These are phyloP conservation scores for Metroxylon sagu DNA, from an alignment of 176 grass and related monocot species.

Conservation along the genomic window DNA sequence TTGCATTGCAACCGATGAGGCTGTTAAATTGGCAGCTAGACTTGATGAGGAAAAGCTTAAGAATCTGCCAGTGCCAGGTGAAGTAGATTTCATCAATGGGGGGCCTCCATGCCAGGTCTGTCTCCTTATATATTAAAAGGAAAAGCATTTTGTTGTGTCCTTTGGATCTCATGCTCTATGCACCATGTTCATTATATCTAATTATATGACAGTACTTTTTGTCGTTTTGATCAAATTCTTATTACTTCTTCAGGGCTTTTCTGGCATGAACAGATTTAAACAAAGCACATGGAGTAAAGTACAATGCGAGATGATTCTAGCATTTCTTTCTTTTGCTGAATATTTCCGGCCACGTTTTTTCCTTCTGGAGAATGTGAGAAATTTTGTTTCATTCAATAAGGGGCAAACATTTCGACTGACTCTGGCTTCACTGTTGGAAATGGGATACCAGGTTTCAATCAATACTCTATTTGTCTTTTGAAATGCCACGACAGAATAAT, in stretches of 20 bases:
- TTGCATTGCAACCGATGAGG: constrained; percentile 85
- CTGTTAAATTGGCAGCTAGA: constrained; percentile 68
- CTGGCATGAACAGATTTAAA: constrained; percentile 98
- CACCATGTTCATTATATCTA: no score
- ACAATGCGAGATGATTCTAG: constrained; percentile 98
- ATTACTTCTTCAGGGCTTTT: constrained; percentile 73
- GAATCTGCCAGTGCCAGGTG: constrained; percentile 81
- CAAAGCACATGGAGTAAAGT: constrained; percentile 99
- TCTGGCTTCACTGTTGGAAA: constrained; percentile 87
- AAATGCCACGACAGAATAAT: no score
- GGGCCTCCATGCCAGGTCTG: constrained; percentile 94
- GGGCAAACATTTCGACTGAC: constrained; percentile 89
- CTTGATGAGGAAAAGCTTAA: constrained; percentile 61
- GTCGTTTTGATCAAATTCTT: neutral
- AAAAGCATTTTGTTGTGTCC: neutral
- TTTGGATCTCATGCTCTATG: neutral
- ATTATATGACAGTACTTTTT: no score
- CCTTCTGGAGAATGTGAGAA: constrained; percentile 97
- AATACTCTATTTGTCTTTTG: constrained; percentile 1
- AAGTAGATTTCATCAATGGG: constrained; percentile 99
- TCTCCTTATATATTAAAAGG: neutral
- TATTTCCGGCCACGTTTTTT: constrained; percentile 92
- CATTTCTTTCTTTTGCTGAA: constrained; percentile 89
- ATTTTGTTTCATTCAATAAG: constrained; percentile 98
- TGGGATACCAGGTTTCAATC: constrained; percentile 87